Evolutionary conservation across 495 filamentous ascomycete genomes (phyloP).

Genomic region (Daldinia grandis): DNA sequence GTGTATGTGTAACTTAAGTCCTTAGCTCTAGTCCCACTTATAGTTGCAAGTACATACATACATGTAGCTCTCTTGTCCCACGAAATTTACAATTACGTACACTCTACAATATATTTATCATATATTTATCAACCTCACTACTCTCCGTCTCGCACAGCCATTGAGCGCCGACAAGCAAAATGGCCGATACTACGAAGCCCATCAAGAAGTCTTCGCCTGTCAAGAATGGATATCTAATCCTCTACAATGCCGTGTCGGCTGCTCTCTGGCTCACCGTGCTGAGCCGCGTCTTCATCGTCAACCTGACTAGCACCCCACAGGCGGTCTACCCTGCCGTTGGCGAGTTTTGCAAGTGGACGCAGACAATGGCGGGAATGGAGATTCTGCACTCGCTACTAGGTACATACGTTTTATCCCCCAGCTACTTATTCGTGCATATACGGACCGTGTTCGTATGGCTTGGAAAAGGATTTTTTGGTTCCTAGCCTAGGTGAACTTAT

Average conservation of each 20-base stretch:
- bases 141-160: background rate
- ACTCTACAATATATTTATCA: background rate
- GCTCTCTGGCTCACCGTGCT: slow-evolving; percentile 79
- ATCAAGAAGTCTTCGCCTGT: slow-evolving; percentile 39
- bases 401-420: slow-evolving; percentile 43
- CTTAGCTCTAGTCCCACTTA: too few relatives aligned
- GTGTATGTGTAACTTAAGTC: too few relatives aligned
- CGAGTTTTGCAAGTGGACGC: slow-evolving; percentile 76
- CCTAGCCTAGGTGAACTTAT: background rate
- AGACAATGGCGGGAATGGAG: slow-evolving; percentile 84
- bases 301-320: slow-evolving; percentile 39
- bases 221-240: slow-evolving; percentile 72
- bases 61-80: background rate
- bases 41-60: background rate
- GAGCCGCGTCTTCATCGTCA: slow-evolving; percentile 57
- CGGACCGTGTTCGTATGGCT: background rate
- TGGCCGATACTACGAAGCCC: slow-evolving; percentile 41
- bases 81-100: background rate
- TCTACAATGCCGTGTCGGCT: slow-evolving; percentile 83
- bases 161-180: slow-evolving; percentile 17
- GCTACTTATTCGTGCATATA: background rate
- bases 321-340: slow-evolving; percentile 61
- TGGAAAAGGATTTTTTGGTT: background rate
- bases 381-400: slow-evolving; percentile 78
- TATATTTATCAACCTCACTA: background rate